Base-by-base conservation (phyloP, 2,329 filamentous ascomycete species). In the Simplicillium aogashimaense region DNA sequence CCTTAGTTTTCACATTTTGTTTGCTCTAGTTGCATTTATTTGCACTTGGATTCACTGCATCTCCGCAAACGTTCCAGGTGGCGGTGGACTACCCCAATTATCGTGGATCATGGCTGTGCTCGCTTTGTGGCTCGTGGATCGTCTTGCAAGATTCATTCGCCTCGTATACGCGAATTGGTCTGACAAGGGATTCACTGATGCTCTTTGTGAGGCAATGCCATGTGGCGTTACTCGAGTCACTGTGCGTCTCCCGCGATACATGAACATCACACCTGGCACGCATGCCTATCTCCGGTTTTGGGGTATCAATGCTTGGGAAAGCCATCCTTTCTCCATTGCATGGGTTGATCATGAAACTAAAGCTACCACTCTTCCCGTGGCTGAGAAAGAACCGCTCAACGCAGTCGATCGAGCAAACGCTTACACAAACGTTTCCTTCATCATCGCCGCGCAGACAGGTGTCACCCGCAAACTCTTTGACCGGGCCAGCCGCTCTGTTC, bases 391-490 rank as follows among this genome's bases (percentile, higher is more conserved):
- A 32, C 52, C 57, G 15, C 51, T 60, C 39, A 56, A 59, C 4
- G 51, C 61, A 6, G 47, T 65, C 14, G 57, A 64, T 45, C 64
- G 67, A 42, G 61, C 63, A 34, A 52, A 55, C n/a, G 58, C 64
- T 40, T 65, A 61, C 4, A 78, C 74, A 0, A 65, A 67, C 15
- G 76, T 95, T 44, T 88, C 84, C 1, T 86, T 95, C 52, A 71
- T 97, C 51, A 82, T 95, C 50, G 86, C 86, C 45, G 86, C 88
- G 20, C 84, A 92, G 44, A 89, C 83, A 0, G 90, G 90, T 25
- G 83, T 95, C 65, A 97, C 92, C 7, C 78, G 86, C 53, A 79
- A 79, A 51, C 76, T 97, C 3, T 94, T 78, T 67, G 69, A 84
- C 51, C 77, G 72, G 43, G 87, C 85, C 7, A 66, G 70, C 42